These are phyloP conservation scores for Phytophthora fragariae DNA, from an alignment of 352 stramenopile genomes.

Conservation along the genomic window DNA sequence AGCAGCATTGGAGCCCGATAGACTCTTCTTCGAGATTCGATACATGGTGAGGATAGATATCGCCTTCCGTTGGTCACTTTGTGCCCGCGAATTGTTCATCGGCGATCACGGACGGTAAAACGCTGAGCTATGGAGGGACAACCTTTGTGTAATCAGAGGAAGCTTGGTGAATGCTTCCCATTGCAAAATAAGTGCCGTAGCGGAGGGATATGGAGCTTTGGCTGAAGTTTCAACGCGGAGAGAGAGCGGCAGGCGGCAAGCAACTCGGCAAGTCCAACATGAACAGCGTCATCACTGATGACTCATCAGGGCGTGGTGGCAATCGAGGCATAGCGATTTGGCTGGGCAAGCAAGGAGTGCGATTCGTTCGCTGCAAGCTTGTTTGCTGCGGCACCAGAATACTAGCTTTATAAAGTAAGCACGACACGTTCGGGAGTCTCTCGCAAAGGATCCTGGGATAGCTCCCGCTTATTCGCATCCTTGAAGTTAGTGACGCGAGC, in stretches of 20 bases:
- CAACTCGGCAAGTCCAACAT: conserved; percentile 7
- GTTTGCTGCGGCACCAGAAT: too few relatives aligned
- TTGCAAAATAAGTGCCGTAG: conserved; percentile 18
- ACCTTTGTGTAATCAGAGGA: neutral
- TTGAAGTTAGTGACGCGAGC: neutral
- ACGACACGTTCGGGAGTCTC: neutral
- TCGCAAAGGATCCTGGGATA: neutral
- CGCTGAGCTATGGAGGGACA: neutral
- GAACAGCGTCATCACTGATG: neutral
- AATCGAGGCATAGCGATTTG: neutral
- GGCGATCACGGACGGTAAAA: conserved; percentile 11
- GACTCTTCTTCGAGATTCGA: conserved; percentile 57
- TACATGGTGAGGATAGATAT: conserved; percentile 66
- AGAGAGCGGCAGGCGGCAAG: too few relatives aligned
- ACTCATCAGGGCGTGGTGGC: neutral
- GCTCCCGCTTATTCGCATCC: neutral
- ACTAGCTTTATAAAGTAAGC: neutral
- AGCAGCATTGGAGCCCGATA: conserved; percentile 20
- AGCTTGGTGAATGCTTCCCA: conserved; percentile 10
- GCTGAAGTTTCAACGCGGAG: neutral
- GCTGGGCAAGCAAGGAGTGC: neutral
- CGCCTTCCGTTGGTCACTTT: conserved; percentile 53
- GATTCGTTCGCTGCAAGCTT: too few relatives aligned
- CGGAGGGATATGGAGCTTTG: too few relatives aligned
- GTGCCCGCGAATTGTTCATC: conserved; percentile 34